Evolutionary conservation across 805 yeast species (phyloP).

Genomic region (Diddensiella santjacobensis): DNA sequence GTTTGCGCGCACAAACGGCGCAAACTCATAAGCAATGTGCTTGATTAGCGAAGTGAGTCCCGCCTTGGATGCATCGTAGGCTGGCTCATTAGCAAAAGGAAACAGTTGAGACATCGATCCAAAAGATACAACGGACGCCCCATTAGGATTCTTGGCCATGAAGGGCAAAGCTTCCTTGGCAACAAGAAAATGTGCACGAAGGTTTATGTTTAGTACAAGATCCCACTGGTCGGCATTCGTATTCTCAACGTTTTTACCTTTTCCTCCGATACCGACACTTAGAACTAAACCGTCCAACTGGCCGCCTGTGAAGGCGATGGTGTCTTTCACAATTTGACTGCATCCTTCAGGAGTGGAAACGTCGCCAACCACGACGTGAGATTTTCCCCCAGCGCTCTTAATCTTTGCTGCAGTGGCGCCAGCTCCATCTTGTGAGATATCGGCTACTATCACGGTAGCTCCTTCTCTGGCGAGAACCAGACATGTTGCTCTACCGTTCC

Average conservation of each 20-base stretch:
- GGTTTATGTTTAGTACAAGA: neutral
- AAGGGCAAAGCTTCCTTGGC: constrained; percentile 1
- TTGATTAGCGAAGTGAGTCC: constrained; percentile 1
- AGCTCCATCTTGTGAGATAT: neutral
- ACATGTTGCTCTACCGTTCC: constrained; percentile 2
- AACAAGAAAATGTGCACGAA: constrained; percentile 2
- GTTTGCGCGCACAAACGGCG: constrained; percentile 2
- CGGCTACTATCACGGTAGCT: constrained; percentile 2
- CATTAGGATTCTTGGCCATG: constrained; percentile 5
- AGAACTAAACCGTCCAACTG: constrained; percentile 1
- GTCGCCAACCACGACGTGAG: constrained; percentile 3
- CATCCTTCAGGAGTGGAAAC: constrained; percentile 1
- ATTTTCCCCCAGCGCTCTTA: neutral
- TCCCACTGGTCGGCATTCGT: constrained; percentile 3
- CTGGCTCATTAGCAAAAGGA: constrained; percentile 3
- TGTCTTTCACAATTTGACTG: neutral
- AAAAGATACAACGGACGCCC: neutral
- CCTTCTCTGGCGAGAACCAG: constrained; percentile 3
- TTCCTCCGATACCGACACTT: constrained; percentile 1
- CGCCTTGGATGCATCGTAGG: constrained; percentile 2
- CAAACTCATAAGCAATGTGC: constrained; percentile 2
- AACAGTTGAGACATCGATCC: constrained; percentile 2
- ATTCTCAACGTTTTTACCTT: neutral
- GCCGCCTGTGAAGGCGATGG: neutral
- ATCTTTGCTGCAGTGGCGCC: neutral